Percentiles rank a stretch among this genome's conserved stretches.
Evolutionary conservation across 495 filamentous ascomycete species (phyloP).

Genomic region (Chaetomidium leptoderma): DNA sequence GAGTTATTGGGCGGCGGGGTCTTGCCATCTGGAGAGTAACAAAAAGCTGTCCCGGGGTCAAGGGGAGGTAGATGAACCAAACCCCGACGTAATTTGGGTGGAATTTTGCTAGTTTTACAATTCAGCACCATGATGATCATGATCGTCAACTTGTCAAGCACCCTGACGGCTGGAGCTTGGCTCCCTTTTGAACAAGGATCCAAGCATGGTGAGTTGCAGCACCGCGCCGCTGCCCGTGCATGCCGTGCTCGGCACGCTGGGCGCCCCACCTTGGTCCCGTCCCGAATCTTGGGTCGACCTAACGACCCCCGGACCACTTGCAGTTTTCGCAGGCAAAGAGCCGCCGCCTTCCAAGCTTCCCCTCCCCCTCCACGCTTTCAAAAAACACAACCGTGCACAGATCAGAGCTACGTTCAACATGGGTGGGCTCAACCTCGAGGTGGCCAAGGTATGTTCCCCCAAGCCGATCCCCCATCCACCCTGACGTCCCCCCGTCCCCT

Average conservation of each 20-base stretch:
- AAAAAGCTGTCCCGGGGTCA: slow-evolving; percentile 41
- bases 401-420: too few relatives aligned
- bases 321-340: slow-evolving; percentile 34
- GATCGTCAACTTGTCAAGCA: slow-evolving; percentile 14
- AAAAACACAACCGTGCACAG: neutral
- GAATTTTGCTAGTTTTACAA: slow-evolving; percentile 5
- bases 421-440: slow-evolving; percentile 88
- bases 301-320: neutral
- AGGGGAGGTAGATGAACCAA: slow-evolving; percentile 2
- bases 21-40: slow-evolving; percentile 75
- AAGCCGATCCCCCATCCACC: neutral
- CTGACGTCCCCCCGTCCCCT: neutral
- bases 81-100: slow-evolving; percentile 11
- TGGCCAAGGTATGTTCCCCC: slow-evolving; percentile 71
- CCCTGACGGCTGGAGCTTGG: slow-evolving; percentile 34
- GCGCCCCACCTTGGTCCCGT: slow-evolving; percentile 8
- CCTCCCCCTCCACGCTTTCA: slow-evolving; percentile 15
- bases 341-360: slow-evolving; percentile 46
- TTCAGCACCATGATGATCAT: neutral
- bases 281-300: slow-evolving; percentile 7
- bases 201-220: slow-evolving; percentile 7
- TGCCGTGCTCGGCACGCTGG: neutral
- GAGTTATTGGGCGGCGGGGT: slow-evolving; percentile 77
- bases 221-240: neutral
- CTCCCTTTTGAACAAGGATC: neutral